Evolutionary conservation across 2,329 filamentous ascomycete species (phyloP).

Genomic region (Fusarium tricinctum): DNA sequence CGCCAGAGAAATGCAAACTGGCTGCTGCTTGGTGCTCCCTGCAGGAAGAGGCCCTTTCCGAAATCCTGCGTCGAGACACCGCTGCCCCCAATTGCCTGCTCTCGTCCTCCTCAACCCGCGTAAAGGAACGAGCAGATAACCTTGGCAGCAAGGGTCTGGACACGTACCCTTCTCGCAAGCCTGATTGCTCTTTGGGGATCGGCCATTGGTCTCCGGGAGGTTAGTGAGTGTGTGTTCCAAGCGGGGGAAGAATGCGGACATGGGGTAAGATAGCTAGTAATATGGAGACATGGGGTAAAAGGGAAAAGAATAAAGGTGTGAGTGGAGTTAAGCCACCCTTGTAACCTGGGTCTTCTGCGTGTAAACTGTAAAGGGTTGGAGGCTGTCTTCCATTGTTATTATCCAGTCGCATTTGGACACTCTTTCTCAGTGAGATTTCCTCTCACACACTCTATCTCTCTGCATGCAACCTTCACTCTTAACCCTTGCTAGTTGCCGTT

Average conservation of each 20-base stretch:
- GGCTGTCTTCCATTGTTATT: neutral
- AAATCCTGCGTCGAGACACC: constrained; percentile 36
- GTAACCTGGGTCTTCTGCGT: neutral
- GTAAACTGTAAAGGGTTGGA: neutral
- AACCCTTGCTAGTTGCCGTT: constrained; percentile 45
- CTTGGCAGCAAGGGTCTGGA: constrained; percentile 30
- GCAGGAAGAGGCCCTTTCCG: constrained; percentile 9
- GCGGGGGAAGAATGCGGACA: constrained; percentile 30
- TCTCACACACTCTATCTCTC: constrained; percentile 21
- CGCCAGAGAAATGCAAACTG: constrained; percentile 2
- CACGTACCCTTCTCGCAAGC: constrained; percentile 10
- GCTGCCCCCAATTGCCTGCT: no score
- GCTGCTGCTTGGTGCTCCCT: constrained; percentile 1
- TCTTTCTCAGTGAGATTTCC: constrained; percentile 12
- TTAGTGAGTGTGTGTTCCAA: neutral
- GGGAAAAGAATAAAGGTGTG: constrained; percentile 11
- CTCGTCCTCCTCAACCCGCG: neutral
- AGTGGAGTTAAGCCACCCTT: constrained; percentile 17
- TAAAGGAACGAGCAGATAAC: neutral
- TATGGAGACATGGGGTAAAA: constrained; percentile 27
- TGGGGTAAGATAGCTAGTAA: constrained; percentile 26
- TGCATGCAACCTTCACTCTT: constrained; percentile 6
- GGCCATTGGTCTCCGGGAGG: constrained; percentile 37
- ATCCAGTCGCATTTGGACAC: constrained; percentile 10
- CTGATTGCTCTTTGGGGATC: constrained; percentile 36